A percentile compares a stretch with the other conserved stretches of the same genome.
These are phyloP conservation scores for Triticum monococcum DNA, from an alignment of 176 grass and related monocot genomes.

Conservation along the genomic window DNA sequence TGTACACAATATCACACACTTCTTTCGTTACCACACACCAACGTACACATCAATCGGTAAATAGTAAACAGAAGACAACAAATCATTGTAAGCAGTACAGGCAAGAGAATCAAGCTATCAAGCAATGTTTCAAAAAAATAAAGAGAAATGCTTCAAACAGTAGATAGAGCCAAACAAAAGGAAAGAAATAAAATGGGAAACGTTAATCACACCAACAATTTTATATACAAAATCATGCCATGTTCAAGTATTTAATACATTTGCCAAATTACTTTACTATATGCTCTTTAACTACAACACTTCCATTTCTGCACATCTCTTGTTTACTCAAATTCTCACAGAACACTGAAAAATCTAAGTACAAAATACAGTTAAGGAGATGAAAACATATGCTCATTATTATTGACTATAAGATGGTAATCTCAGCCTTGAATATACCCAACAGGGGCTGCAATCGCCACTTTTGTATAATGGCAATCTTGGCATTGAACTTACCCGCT, in stretches of 20 bases:
- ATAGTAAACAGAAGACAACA: background rate
- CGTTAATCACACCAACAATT: conserved; percentile 20
- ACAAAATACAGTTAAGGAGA: conserved; percentile 37
- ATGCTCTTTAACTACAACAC: conserved; percentile 36
- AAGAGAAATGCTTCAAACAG: background rate
- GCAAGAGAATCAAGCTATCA: background rate
- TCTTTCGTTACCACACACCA: too few relatives aligned
- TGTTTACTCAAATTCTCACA: conserved; percentile 34
- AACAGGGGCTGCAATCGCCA: conserved; percentile 52
- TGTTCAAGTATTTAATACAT: conserved; percentile 44
- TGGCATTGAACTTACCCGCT: conserved; percentile 45
- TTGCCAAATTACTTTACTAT: conserved; percentile 36
- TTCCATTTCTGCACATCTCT: conserved; percentile 26
- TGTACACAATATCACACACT: too few relatives aligned
- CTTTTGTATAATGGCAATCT: background rate
- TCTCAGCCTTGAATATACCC: conserved; percentile 29
- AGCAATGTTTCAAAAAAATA: too few relatives aligned
- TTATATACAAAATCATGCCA: conserved; percentile 31
- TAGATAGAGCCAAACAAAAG: background rate
- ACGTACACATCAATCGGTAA: too few relatives aligned
- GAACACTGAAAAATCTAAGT: conserved; percentile 22
- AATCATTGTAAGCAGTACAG: background rate
- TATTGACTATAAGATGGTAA: conserved; percentile 10
- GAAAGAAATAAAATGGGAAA: background rate
- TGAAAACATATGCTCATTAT: conserved; percentile 27